phyloP scores from a whole-genome alignment of 2,329 filamentous ascomycete genomes.

The Scedosporium minutisporum region DNA sequence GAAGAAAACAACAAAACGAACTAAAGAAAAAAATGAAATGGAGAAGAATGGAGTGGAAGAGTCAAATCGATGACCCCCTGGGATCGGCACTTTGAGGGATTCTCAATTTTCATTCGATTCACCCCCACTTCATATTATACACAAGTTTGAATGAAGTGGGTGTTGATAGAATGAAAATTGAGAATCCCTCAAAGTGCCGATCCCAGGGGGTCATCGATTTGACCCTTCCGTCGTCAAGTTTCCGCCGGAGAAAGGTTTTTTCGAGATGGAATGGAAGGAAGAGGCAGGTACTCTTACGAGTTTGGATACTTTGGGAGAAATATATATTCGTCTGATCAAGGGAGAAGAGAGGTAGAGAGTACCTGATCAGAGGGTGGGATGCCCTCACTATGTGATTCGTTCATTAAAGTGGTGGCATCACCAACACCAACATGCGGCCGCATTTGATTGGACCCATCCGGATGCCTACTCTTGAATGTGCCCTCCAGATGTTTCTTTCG shows the following conservation, averaged over 20 bases:
- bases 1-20: not conserved
- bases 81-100: not conserved
- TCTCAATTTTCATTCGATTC: not conserved
- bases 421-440: not conserved
- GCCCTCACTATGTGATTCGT: not conserved
- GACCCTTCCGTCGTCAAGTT: no score
- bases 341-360: not conserved
- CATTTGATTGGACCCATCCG: not conserved
- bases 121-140: not conserved
- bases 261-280: not conserved
- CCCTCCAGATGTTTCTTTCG: not conserved
- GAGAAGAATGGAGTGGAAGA: not conserved
- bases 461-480: not conserved
- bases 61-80: not conserved
- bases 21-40: not conserved
- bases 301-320: no score
- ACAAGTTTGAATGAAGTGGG: no score
- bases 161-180: no score
- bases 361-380: not conserved
- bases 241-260: not conserved
- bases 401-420: not conserved
- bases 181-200: no score
- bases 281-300: not conserved
- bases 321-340: no score
- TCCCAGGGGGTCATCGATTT: no score